Base-by-base conservation (phyloP, 129 eudicot species). In the Erigeron canadensis region DNA sequence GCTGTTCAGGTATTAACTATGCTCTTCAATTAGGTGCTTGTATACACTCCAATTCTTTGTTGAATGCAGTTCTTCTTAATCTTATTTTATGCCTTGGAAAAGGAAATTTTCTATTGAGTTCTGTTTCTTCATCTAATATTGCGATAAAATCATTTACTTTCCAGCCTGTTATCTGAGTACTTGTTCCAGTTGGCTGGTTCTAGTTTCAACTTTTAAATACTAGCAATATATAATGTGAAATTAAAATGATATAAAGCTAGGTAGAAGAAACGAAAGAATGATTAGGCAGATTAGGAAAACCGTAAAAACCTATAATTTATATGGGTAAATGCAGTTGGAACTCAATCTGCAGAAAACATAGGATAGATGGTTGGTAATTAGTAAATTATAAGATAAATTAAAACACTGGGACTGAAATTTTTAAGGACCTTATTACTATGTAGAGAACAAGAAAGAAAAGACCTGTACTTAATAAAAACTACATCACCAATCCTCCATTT, bases 1-100 rank as follows among this genome's bases (percentile, higher is more conserved):
- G 92, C 99, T 45, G 93, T 69, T 72, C 96, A 89, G 98, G 95
- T 89, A 75, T 73, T 22, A 58, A 39, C 45, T 60, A 42, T 46
- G 5, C 28, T 40, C 21, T 39, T 75, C 9, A 22, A 77, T 48
- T 15, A 65, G 22, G 34, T 0, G 34, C 46, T 28, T 41, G 47
- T 66, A 60, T 34, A 9, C 44, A 22, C 58, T 28, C 41, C 3
- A 17, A 60, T 34, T 34, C 65, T 22, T 37, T 60, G 8, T 11
- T n/a, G 23, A 10, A 7, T 53, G 23, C 16, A 13, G 16, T 53
- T 16, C 8, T 19, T 53, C 22, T 17, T n/a, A n/a, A 9, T 53
- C 2, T 53, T 53, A 1, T 16, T 53, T n/a, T 17, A 4, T 53
- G 18, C 10, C 18, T 12, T 53, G 58, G 6, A 53, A 51, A 16